These are phyloP conservation scores for Omphalotus guepiniiformis DNA, from an alignment of 768 basidiomycete species.

Conservation along the genomic window DNA sequence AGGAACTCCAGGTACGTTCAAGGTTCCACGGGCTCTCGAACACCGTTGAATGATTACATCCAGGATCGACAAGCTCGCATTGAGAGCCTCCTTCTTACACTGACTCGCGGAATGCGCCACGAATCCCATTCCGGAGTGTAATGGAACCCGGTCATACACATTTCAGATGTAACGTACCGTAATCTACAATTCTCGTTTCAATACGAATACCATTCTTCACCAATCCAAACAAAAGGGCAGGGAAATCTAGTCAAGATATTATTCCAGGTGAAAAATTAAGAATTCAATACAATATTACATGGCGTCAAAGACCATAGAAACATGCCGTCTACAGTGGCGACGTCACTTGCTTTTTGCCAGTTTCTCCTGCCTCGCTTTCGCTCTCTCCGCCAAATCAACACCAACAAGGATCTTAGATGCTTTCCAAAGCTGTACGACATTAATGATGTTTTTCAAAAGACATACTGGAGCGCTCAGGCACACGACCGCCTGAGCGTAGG, in stretches of 20 bases:
- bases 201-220: no score
- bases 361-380: constrained; percentile 49
- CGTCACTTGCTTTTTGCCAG: constrained; percentile 4
- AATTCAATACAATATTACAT: no score
- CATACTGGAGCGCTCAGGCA: constrained; percentile 62
- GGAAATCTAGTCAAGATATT: no score
- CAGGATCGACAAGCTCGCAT: constrained; percentile 77
- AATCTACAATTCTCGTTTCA: no score
- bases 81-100: constrained; percentile 62
- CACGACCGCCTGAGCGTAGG: constrained; percentile 77
- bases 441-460: constrained; percentile 84
- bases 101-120: constrained; percentile 64
- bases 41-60: constrained; percentile 2
- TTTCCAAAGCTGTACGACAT: constrained; percentile 97
- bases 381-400: constrained; percentile 85
- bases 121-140: no score
- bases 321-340: no score
- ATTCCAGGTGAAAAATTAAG: no score
- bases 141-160: no score
- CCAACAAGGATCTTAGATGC: constrained; percentile 93
- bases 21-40: not conserved
- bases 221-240: no score
- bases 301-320: no score
- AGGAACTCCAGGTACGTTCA: constrained; percentile 64
- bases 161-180: no score